Evolutionary conservation across 306 rosid species (phyloP).

Genomic region (Trifolium fragiferum): DNA sequence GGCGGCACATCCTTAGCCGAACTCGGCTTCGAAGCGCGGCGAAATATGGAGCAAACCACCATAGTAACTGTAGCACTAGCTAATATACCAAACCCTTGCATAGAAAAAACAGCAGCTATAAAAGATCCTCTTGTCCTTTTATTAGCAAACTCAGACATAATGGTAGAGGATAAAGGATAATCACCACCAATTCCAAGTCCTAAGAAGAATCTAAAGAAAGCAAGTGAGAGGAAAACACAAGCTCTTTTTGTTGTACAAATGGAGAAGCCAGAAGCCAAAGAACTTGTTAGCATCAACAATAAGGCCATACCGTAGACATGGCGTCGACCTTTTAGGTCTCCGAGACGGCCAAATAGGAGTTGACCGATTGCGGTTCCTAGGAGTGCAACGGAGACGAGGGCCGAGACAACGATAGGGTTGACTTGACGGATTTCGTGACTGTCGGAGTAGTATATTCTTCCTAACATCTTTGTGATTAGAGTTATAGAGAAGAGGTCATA

Average conservation of each 20-base stretch:
- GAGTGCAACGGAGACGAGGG: conserved; percentile 50
- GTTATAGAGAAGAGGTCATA: conserved; percentile 75
- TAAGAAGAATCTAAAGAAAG: conserved; percentile 64
- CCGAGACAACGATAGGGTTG: conserved; percentile 32
- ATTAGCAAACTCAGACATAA: conserved; percentile 91
- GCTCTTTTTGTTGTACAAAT: conserved; percentile 45
- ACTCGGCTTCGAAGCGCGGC: not conserved
- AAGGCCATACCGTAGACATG: conserved; percentile 64
- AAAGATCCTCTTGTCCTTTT: conserved; percentile 78
- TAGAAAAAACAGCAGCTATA: conserved; percentile 82
- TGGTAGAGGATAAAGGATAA: conserved; percentile 79
- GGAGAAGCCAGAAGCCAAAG: conserved; percentile 74
- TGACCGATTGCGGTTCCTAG: conserved; percentile 70
- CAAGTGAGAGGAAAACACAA: conserved; percentile 63
- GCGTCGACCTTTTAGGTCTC: conserved; percentile 68
- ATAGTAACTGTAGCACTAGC: conserved; percentile 65
- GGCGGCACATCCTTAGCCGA: conserved; percentile 33
- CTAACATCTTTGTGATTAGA: conserved; percentile 55
- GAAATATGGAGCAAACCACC: conserved; percentile 58
- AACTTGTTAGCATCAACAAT: conserved; percentile 60
- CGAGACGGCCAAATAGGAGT: conserved; percentile 63
- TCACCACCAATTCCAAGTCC: conserved; percentile 91
- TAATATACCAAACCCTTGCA: conserved; percentile 87
- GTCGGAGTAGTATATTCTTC: conserved; percentile 54
- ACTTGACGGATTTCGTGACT: not conserved